These are phyloP conservation scores for Phytophthora fragariae DNA, from an alignment of 352 stramenopile species.

Conservation along the genomic window DNA sequence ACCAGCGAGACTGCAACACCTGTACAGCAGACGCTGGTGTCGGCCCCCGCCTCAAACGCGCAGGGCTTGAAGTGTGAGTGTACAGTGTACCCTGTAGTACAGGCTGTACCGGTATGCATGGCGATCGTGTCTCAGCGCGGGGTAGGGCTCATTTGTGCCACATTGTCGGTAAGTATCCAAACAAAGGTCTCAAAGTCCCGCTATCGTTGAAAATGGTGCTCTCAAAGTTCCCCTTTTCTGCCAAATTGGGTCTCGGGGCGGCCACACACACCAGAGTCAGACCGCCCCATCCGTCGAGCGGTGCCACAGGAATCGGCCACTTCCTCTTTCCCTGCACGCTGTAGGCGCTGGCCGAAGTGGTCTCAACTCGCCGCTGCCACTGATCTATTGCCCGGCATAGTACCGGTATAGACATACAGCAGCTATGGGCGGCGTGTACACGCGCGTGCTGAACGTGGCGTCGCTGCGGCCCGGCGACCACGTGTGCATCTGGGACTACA, in stretches of 20 bases:
- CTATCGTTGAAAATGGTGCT: not conserved
- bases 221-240: not conserved
- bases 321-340: not conserved
- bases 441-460: slow-evolving; percentile 72
- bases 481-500: slow-evolving; percentile 88
- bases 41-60: not conserved
- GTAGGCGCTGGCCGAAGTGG: not conserved
- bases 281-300: not conserved
- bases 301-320: not conserved
- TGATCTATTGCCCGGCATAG: not conserved
- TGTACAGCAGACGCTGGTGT: not conserved
- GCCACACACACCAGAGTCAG: not conserved
- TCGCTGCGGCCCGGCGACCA: slow-evolving; percentile 85
- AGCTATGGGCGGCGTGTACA: slow-evolving; percentile 83
- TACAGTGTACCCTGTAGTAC: not conserved
- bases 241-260: not conserved
- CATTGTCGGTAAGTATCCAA: not conserved
- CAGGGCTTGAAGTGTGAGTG: not conserved
- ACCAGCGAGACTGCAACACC: not conserved
- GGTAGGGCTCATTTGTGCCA: not conserved
- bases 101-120: not conserved
- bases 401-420: not conserved
- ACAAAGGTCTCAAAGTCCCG: not conserved
- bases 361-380: not conserved
- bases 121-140: not conserved